Base-by-base conservation (phyloP, 768 basidiomycete genomes). In the Suillus alpinus region DNA sequence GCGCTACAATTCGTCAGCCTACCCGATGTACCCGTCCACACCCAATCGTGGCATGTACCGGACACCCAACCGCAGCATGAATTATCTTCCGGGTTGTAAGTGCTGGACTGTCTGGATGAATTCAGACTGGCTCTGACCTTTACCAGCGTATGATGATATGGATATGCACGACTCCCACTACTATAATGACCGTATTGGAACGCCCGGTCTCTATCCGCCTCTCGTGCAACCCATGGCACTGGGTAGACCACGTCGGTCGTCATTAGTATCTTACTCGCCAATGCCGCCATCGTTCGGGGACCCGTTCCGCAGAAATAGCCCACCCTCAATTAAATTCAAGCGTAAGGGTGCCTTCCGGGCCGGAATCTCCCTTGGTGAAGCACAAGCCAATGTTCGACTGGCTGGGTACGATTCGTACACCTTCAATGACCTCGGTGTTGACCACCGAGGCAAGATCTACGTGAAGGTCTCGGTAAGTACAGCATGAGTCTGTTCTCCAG, bases 281-380 rank as follows among this genome's bases (percentile, higher is more conserved):
- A 69, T 74, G 37, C 66, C 75, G 9, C 69, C 74, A 2, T 75
- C 74, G 1, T 75, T 75, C 64, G 41, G 67, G 39, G 79, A 84
- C 59, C 68, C 75, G n/a, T 83, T 80, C 68, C 81, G 79, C 23
- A 77, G 79, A 29, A 76, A 81, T 14, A 81, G 79, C 65, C 76
- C 81, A 31, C 74, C 80, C 43, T 76, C 83, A 58, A 77, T 91
- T 61, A 89, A 87, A 70, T 91, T 91, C 76, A 89, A 87, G 73
- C 83, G 86, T 70, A 90, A 87, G 76, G 87, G 86, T 12, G 77
- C 84, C 13, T 83, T 88, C 68, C 75, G 80, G 56, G 78, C 83
- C 23, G 89, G 89, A 7, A 81, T 91, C 65, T 84, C 80, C 41
- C 80, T 91, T 20, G 81, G 81, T 20, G 88, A 89, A 71, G 89